These are phyloP conservation scores for Fusarium chaquense DNA, from an alignment of 2,329 filamentous ascomycete genomes.

Conservation along the genomic window DNA sequence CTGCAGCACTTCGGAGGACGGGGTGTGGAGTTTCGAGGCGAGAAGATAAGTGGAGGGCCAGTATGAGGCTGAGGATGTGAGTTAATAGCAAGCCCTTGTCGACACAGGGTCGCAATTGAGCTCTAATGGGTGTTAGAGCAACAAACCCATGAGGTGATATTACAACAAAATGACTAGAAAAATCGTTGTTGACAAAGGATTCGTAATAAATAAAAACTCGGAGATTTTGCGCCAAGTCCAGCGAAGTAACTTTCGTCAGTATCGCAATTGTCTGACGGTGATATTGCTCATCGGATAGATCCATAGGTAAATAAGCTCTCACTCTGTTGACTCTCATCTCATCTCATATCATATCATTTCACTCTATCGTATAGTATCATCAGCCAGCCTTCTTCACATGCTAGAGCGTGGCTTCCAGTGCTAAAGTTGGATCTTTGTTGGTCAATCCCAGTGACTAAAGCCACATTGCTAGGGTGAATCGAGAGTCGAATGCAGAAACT, in stretches of 20 bases:
- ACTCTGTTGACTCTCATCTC: constrained; percentile 7
- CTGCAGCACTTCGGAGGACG: constrained; percentile 32
- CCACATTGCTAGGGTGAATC: constrained; percentile 38
- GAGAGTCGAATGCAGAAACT: constrained; percentile 37
- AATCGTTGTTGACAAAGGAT: not conserved
- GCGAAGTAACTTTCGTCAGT: not conserved
- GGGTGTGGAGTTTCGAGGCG: constrained; percentile 30
- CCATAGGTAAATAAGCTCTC: constrained; percentile 14
- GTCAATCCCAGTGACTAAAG: constrained; percentile 8
- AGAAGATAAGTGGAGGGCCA: constrained; percentile 17
- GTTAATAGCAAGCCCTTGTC: constrained; percentile 7
- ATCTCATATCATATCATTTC: not conserved
- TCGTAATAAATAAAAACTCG: not conserved
- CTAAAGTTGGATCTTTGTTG: constrained; percentile 7
- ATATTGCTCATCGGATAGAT: constrained; percentile 3
- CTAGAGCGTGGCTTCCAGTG: constrained; percentile 20
- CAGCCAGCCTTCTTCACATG: constrained; percentile 43
- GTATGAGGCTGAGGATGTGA: constrained; percentile 37
- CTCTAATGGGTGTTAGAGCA: constrained; percentile 24
- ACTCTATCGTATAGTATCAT: not conserved
- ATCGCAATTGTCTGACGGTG: not conserved
- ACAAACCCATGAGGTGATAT: constrained; percentile 6
- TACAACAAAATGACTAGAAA: constrained; percentile 7
- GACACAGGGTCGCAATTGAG: constrained; percentile 24
- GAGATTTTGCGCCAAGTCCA: constrained; percentile 6